Evolutionary conservation across 257 asterid species (phyloP), one percentile per base, ranked within the genome.

Genomic region (Linderniella brevidens): DNA sequence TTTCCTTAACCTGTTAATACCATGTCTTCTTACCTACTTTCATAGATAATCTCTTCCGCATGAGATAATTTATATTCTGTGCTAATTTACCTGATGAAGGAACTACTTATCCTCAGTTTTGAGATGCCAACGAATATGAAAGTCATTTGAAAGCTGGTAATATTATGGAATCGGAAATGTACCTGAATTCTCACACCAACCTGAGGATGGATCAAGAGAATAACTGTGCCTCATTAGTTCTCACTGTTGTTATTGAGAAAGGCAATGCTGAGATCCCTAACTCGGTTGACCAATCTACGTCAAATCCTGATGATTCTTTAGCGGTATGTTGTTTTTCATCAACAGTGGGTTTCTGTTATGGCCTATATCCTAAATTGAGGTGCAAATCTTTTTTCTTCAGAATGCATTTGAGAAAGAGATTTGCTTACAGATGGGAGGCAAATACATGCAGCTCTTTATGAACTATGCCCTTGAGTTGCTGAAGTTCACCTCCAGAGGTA

Each of bases 401-500:
- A 72, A 63, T 68, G 63, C 66, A 48, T 25, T 80, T 61, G 93
- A 73, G 64, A 72, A 76, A 80, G 92, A 74, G 58, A 66, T 80
- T 61, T 67, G 76, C 70, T 78, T 72, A 20, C 79, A 67, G 52
- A 50, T 72, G 29, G 95, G 90, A 53, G 92, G 84, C 48, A 88
- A 73, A 52, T 58, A 80, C 63, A 78, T 73, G 84, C 92, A 83
- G 78, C 77, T 84, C 55, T 53, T 88, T 56, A 67, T 72, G 85
- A 76, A 74, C 54, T 74, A 69, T 52, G 77, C 64, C 60, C 46
- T 78, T 19, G 95, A 78, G 61, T 60, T 80, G 37, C 95, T 93
- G 56, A 84, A 78, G 76, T 80, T 78, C 55, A 43, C 68, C 46
- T 70, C 85, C 47, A 75, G 86, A 80, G 98, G 98, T 88, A 56